These are phyloP conservation scores for Periconia macrospinosa DNA, from an alignment of 2,329 filamentous ascomycete genomes.

Conservation along the genomic window DNA sequence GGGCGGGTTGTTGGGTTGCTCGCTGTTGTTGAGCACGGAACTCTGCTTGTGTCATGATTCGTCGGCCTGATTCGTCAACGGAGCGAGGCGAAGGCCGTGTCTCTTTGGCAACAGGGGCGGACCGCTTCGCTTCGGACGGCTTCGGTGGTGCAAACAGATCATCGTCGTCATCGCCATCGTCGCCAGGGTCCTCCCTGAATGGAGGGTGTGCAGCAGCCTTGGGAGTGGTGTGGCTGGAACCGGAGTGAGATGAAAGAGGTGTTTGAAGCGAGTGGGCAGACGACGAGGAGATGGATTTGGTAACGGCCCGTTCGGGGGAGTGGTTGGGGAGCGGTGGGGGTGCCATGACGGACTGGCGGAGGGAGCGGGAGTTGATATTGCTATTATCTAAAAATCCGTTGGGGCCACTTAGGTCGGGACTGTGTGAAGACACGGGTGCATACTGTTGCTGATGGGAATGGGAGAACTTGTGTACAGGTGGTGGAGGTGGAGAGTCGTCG, in stretches of 20 bases:
- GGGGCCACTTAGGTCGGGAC: conserved; percentile 28
- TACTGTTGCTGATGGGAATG: conserved; percentile 19
- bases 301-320: conserved; percentile 23
- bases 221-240: conserved; percentile 34
- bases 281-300: conserved; percentile 27
- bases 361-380: conserved; percentile 29
- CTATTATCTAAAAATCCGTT: conserved; percentile 31
- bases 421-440: conserved; percentile 36
- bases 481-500: conserved; percentile 35
- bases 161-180: conserved; percentile 27
- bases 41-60: conserved; percentile 39
- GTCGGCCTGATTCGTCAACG: conserved; percentile 14
- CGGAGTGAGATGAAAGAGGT: conserved; percentile 34
- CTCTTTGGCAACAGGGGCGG: conserved; percentile 11
- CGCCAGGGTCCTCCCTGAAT: background rate
- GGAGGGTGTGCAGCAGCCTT: conserved; percentile 12
- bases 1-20: conserved; percentile 25
- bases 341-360: conserved; percentile 31
- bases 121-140: conserved; percentile 10
- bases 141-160: conserved; percentile 31
- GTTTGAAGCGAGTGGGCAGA: conserved; percentile 37
- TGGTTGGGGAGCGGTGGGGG: conserved; percentile 22
- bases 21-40: conserved; percentile 34
- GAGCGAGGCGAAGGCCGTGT: conserved; percentile 13
- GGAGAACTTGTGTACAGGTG: conserved; percentile 37